These are phyloP conservation scores for Purpureocillium lavendulum DNA, from an alignment of 2,329 filamentous ascomycete genomes.

Conservation along the genomic window DNA sequence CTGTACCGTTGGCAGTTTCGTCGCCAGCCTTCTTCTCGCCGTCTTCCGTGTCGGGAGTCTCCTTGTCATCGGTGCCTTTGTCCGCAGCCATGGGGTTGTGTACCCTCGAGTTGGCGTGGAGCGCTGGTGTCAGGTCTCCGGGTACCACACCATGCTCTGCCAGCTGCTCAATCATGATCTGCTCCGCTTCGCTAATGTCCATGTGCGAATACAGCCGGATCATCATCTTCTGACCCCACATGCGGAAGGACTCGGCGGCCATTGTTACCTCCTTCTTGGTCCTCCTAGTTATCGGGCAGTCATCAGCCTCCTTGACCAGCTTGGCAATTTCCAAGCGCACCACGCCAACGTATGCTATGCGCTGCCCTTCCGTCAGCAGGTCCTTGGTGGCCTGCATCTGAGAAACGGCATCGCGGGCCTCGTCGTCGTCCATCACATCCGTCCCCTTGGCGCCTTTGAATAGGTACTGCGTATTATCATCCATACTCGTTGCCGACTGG, in stretches of 20 bases:
- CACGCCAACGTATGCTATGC: slow-evolving; percentile 91
- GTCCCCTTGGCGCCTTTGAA: slow-evolving; percentile 67
- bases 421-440: slow-evolving; percentile 62
- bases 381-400: slow-evolving; percentile 97
- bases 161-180: slow-evolving; percentile 98
- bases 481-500: slow-evolving; percentile 88
- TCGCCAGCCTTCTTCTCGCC: slow-evolving; percentile 11
- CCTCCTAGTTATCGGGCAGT: slow-evolving; percentile 51
- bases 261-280: slow-evolving; percentile 65
- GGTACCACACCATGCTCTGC: slow-evolving; percentile 86
- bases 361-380: slow-evolving; percentile 87
- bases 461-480: slow-evolving; percentile 92
- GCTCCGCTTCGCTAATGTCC: slow-evolving; percentile 86
- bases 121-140: slow-evolving; percentile 69
- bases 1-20: too few relatives aligned
- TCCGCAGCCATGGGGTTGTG: slow-evolving; percentile 76
- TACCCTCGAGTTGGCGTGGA: slow-evolving; percentile 89
- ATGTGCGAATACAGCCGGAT: slow-evolving; percentile 88
- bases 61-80: slow-evolving; percentile 5
- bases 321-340: slow-evolving; percentile 71
- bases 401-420: slow-evolving; percentile 73
- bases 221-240: slow-evolving; percentile 99
- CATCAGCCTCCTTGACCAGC: slow-evolving; percentile 63
- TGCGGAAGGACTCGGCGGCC: slow-evolving; percentile 71
- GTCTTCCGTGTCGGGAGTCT: slow-evolving; percentile 7